phyloP scores from a whole-genome alignment of 1,284 basidiomycete species.

The Ceratobasidium sp. region DNA sequence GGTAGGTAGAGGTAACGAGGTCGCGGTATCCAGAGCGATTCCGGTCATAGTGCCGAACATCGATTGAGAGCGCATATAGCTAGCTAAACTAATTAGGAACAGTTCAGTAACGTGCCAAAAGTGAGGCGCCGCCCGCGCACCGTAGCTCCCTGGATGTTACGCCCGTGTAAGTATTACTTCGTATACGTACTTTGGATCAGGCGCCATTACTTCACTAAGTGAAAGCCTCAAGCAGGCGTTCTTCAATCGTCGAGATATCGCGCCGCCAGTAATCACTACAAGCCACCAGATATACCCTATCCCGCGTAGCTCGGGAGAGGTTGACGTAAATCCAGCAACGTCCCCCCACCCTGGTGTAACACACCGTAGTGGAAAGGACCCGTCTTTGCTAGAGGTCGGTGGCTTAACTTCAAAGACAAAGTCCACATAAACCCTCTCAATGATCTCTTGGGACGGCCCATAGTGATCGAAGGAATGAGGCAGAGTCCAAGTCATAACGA shows the following conservation, averaged over 20 bases:
- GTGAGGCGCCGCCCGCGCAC: not conserved
- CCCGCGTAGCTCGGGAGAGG: not conserved
- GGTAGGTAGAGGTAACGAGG: not conserved
- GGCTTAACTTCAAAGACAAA: no score
- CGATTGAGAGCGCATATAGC: not conserved
- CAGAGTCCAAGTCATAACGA: no score
- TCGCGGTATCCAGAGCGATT: not conserved
- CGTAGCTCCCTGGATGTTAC: not conserved
- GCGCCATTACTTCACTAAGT: not conserved
- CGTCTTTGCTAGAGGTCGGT: no score
- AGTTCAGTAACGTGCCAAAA: no score
- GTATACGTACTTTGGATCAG: not conserved
- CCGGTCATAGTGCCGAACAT: not conserved
- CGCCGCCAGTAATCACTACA: not conserved
- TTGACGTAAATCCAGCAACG: no score
- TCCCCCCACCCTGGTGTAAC: no score
- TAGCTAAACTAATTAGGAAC: no score
- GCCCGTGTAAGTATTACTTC: not conserved
- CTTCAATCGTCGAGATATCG: not conserved
- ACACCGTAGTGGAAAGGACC: no score
- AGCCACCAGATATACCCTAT: conserved; percentile 12
- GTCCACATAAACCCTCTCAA: no score
- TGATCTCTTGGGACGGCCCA: no score
- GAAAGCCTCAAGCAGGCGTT: not conserved
- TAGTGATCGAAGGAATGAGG: no score